Evolutionary conservation across 495 filamentous ascomycete genomes (phyloP), one percentile per base, ranked within the genome.

Genomic region (Astrocystis sublimbata): DNA sequence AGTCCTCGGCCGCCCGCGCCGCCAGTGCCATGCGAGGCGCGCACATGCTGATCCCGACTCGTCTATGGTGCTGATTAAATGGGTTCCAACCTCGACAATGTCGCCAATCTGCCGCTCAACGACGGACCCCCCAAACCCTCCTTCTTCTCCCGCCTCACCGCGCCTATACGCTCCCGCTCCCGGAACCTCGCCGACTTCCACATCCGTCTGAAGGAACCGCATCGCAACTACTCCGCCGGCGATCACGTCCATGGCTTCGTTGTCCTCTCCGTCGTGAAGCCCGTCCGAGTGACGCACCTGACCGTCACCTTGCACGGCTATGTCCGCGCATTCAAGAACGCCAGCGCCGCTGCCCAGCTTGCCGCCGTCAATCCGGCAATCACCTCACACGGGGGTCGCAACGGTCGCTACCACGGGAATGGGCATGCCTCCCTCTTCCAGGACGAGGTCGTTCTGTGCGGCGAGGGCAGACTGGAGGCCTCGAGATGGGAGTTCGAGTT

Each of bases 401-500:
- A 82, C 80, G 35, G 73, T 10, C 88, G 91, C 70, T 92, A 92
- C 68, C 82, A 87, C 71, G 89, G 89, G 33, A 91, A 93, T 78
- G 92, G 93, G 24, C 84, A 91, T 68, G 88, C 88, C 10, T 91
- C 88, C 6, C 76, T 98, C 42, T 98, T 97, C 67, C 89, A 93
- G 73, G 92, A 98, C 69, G 92, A 98, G 71, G 80, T 89, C 59
- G 88, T 93, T 15, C 81, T 98, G 38, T 97, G 92, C 69, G 93
- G 92, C 23, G 93, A 97, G 59, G 93, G 94, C 4, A 85, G 89
- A 65, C 80, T 98, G 28, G 89, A 92, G 57, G 83, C 90, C 53
- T 91, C 92, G 12, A 81, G 89, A 51, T 98, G 96, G 71, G 89
- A 94, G 68, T 98, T 98, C 74, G 87, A 90, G 47, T 98, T 97